These are phyloP conservation scores for Saraca asoca DNA, from an alignment of 331 rosid species.

Conservation along the genomic window DNA sequence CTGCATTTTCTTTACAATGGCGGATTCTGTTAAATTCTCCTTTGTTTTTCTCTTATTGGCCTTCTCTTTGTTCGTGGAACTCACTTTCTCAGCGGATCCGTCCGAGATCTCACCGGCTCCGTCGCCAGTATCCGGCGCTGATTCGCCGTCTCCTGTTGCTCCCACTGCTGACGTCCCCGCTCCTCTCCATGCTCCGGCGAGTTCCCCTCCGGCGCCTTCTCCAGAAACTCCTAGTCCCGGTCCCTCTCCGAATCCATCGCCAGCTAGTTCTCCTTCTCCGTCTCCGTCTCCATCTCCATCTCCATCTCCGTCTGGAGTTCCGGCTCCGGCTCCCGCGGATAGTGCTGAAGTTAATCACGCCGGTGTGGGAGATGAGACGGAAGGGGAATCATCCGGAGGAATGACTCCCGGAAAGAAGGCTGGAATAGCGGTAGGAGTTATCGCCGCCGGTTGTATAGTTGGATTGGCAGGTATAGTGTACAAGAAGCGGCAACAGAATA, in stretches of 20 bases:
- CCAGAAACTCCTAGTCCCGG: conserved; percentile 29
- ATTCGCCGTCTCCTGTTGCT: conserved; percentile 21
- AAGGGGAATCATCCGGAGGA: conserved; percentile 44
- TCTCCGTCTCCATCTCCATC: conserved; percentile 37
- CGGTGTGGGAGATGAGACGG: not conserved
- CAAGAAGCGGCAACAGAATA: conserved; percentile 74
- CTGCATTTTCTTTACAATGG: conserved; percentile 39
- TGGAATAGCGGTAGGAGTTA: conserved; percentile 64
- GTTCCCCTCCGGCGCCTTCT: conserved; percentile 49
- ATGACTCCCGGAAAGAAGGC: conserved; percentile 67
- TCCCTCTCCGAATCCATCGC: conserved; percentile 44
- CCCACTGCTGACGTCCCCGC: conserved; percentile 15
- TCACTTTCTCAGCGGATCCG: conserved; percentile 33
- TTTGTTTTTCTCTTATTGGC: conserved; percentile 32
- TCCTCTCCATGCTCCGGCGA: conserved; percentile 29
- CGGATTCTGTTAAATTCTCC: conserved; percentile 29
- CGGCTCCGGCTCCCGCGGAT: conserved; percentile 17
- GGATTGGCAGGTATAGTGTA: conserved; percentile 61
- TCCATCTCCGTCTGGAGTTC: conserved; percentile 31
- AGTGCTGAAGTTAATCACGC: not conserved
- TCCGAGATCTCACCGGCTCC: conserved; percentile 42
- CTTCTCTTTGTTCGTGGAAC: conserved; percentile 29
- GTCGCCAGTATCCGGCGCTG: conserved; percentile 25
- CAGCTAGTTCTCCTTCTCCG: conserved; percentile 33
- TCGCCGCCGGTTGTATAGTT: conserved; percentile 45